These are phyloP conservation scores for Zancudomyces culisetae DNA, from an alignment of 371 early-diverging fungal genomes.

Conservation along the genomic window DNA sequence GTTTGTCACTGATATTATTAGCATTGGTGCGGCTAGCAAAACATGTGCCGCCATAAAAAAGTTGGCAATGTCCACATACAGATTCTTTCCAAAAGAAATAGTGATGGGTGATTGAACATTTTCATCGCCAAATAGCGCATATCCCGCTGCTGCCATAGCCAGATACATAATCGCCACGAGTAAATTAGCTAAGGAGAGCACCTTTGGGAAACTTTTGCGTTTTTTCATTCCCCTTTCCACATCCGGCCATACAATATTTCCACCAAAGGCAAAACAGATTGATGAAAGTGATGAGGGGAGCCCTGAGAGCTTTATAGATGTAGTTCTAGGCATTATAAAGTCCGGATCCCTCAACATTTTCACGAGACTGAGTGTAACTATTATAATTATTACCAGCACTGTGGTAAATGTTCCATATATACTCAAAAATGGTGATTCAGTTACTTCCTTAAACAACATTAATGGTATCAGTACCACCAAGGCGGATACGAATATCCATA, in stretches of 20 bases:
- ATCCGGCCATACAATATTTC: conserved; percentile 67
- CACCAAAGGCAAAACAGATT: conserved; percentile 61
- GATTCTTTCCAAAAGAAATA: conserved; percentile 42
- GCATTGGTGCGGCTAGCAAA: conserved; percentile 52
- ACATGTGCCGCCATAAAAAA: conserved; percentile 1
- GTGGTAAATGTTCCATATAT: conserved; percentile 27
- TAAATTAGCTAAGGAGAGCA: conserved; percentile 39
- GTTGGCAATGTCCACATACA: conserved; percentile 38
- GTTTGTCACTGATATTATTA: conserved; percentile 56
- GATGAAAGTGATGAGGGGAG: conserved; percentile 22
- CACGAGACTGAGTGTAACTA: conserved; percentile 15
- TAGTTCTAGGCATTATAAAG: conserved; percentile 10
- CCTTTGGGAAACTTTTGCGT: conserved; percentile 51
- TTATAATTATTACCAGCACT: conserved; percentile 19
- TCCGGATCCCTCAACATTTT: conserved; percentile 7
- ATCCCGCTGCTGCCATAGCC: conserved; percentile 53
- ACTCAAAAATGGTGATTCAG: conserved; percentile 21
- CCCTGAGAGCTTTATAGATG: conserved; percentile 9
- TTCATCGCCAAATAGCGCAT: conserved; percentile 61
- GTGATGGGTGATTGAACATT: conserved; percentile 48
- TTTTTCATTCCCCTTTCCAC: conserved; percentile 65
- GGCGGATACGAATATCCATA: conserved; percentile 12
- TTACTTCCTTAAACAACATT: conserved; percentile 15
- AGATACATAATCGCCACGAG: conserved; percentile 58
- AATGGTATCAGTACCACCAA: conserved; percentile 16